Evolutionary conservation across 2,329 filamentous ascomycete genomes (phyloP), one percentile per base, ranked within the genome.

Genomic region (Xylariaceae sp.): DNA sequence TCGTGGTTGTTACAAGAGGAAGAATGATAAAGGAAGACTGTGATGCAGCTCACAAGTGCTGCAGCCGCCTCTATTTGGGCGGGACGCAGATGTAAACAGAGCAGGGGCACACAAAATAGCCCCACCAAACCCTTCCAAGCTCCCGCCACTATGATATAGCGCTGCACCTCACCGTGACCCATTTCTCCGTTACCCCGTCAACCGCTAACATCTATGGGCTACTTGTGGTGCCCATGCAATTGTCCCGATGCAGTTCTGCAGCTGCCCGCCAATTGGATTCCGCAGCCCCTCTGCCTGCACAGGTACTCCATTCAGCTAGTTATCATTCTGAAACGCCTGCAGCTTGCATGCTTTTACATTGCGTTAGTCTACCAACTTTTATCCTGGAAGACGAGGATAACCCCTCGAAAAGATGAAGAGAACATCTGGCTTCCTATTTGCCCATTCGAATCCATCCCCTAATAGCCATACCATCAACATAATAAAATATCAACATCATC

Each of bases 61-160:
- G 55, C 43, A 44, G 53, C 50, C 43, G 23, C 56, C 53, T 61
- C 56, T 63, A 59, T 63, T 63, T 63, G 60, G 60, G 53, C 52
- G 48, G 48, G 20, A 45, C 35, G 41, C 36, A 20, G 26, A 63
- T 59, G 58, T 61, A 61, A 63, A 61, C 60, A 63, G 36, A 59
- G 53, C 58, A 63, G 58, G 51, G 58, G 50, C 39, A 50, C 43
- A 50, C 42, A 21, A 45, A 16, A 16, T 46, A 24, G 29, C 24
- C 50, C 44, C 50, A 49, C 51, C 15, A 48, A 55, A 15, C 39
- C 16, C 39, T 33, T 26, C 42, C 52, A 58, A 60, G 55, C 47
- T 58, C 43, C 58, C 58, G 58, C 40, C 55, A 46, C 55, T 55
- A 55, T 52, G 42, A 49, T 4, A 46, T 50, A 48, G 46, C 53